Percentiles rank a stretch among this genome's conserved stretches.
phyloP scores from a whole-genome alignment of 768 basidiomycete species.

The Leucocoprinus birnbaumii region DNA sequence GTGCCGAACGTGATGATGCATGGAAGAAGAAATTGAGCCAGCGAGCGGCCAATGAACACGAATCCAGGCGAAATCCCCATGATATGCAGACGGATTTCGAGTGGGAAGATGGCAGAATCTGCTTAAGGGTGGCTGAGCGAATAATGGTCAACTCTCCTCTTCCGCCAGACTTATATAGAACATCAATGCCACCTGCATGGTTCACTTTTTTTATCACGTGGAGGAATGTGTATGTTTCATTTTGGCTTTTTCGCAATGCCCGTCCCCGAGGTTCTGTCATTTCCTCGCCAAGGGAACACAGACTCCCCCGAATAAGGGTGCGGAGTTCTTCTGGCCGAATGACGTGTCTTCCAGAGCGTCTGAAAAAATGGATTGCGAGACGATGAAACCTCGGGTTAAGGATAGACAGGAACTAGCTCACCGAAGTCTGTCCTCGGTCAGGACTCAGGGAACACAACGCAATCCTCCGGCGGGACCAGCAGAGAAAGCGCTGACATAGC shows the following conservation, averaged over 20 bases:
- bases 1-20: not conserved
- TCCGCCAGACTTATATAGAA: not conserved
- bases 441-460: no score
- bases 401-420: no score
- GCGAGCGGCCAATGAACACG: not conserved
- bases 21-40: not conserved
- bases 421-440: no score
- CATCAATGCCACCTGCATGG: not conserved
- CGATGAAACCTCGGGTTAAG: no score
- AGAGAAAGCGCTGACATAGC: not conserved
- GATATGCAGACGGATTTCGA: not conserved
- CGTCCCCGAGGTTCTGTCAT: no score
- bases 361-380: no score
- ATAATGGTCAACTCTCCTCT: not conserved
- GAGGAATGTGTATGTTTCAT: not conserved
- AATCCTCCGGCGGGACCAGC: no score
- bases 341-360: no score
- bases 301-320: no score
- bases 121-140: not conserved
- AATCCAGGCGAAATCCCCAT: conserved; percentile 6
- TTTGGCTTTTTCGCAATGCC: no score
- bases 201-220: not conserved
- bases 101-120: not conserved
- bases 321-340: no score
- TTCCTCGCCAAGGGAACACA: no score